Base-by-base conservation (phyloP, 768 basidiomycete species). In the Suillus ampliporus region DNA sequence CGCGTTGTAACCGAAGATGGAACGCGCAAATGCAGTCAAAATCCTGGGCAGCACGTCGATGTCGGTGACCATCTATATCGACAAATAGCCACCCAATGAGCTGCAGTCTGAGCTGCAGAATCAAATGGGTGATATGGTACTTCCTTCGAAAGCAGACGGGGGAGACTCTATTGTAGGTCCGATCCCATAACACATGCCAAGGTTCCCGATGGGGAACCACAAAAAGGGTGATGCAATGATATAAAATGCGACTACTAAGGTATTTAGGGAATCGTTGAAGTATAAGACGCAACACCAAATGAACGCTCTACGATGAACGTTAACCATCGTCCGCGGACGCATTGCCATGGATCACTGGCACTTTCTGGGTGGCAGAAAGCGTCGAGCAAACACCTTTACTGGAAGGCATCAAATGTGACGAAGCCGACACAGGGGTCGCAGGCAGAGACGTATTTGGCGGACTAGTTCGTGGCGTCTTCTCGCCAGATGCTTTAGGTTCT, bases 391-490 rank as follows among this genome's bases (percentile, higher is more conserved):
- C 5, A 28, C 40, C 54, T 51, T 34, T 34, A n/a, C 19, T 28
- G 21, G 23, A 23, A 56, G 54, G 37, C 23, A 11, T 19, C 54
- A 7, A 28, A 19, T 26, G 38, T 26, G 37, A 54, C 21, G 19
- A 17, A 56, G 54, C 19, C 17, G 26, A 40, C 23, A 40, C 23
- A 28, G 53, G 53, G 21, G 44, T 46, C 21, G 21, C 13, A 46
- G 44, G n/a, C 43, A 61, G 62, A 4, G 65, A 67, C 28, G 59
- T 72, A 54, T 71, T 64, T 10, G 65, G 64, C 57, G 57, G 23
- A 26, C 23, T 56, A 26, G 23, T 6, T 65, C 21, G 64, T 58
- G 21, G 41, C 21, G 17, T 65, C 58, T 58, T 5, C 61, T 44
- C 58, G 65, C 10, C 69, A 67, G 61, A 43, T 31, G 11, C 19